Base-by-base conservation (phyloP, 2,329 filamentous ascomycete species). In the Seiridium cupressi region DNA sequence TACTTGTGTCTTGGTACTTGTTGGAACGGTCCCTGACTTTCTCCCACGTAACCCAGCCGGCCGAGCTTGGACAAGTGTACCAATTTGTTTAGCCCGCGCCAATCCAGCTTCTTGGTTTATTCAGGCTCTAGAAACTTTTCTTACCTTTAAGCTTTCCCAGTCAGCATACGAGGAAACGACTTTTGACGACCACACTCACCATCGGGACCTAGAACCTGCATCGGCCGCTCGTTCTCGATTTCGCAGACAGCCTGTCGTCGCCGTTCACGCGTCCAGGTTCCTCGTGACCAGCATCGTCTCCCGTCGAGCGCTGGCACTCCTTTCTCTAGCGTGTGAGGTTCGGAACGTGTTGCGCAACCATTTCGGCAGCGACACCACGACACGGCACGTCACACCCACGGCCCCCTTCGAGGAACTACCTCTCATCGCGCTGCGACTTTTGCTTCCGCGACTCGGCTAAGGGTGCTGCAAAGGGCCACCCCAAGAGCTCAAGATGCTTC, bases 401-500 rank as follows among this genome's bases (percentile, higher is more conserved):
- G 40, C 35, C 32, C 32, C 18, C 44, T 34, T 58, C 44, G n/a
- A 51, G 38, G 4, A 57, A 35, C 34, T 26, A 8, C 34, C 31
- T 35, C 38, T 35, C 36, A 18, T 58, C 55, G 55, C 55, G 32
- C 38, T 48, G 55, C 58, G 51, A 55, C 55, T 46, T 61, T 61
- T 61, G 60, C 57, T 63, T 62, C 64, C 51, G 66, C 64, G 62
- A 63, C 63, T 58, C 54, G 40, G 60, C 61, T 58, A 56, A 62
- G 71, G 75, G 76, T 77, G 77, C 77, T 77, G 73, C 69, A 66
- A 65, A 73, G 49, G 71, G 70, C 73, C 75, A 74, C 74, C 75
- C 74, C 70, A 66, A 72, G 64, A 65, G 69, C 72, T 72, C 72
- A 81, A 66, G 64, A 97, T 97, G 93, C 87, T 97, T 80, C 87